Conservation (phyloP, 2,329 filamentous ascomycete species). For the Lecanosticta acicola region DNA sequence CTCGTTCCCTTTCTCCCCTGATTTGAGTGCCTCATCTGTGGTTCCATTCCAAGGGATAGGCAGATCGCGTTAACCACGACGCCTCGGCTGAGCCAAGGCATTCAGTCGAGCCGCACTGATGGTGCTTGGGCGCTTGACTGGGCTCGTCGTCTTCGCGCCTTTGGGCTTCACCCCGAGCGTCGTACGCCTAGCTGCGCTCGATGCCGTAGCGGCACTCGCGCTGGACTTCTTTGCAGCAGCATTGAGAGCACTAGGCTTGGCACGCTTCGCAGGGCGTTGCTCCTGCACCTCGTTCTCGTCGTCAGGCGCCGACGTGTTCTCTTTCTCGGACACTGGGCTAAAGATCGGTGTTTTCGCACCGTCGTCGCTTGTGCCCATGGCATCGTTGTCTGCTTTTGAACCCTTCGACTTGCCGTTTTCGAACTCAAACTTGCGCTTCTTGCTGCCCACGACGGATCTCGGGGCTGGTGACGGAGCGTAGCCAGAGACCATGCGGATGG, state of each 20-base stretch:
- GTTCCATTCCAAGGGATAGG: background rate
- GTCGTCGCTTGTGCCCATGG: slow-evolving; percentile 3
- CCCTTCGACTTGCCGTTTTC: slow-evolving; percentile 24
- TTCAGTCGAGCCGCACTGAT: slow-evolving; percentile 30
- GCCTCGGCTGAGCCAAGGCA: slow-evolving; percentile 32
- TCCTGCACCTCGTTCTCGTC: slow-evolving; percentile 26
- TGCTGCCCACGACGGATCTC: slow-evolving; percentile 26
- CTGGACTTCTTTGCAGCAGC: slow-evolving; percentile 5
- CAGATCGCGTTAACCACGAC: slow-evolving; percentile 3
- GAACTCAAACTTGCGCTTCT: slow-evolving; percentile 42
- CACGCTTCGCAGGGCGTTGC: slow-evolving; percentile 27
- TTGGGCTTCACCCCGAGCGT: slow-evolving; percentile 33
- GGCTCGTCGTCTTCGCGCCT: slow-evolving; percentile 19
- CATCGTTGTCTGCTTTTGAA: slow-evolving; percentile 29
- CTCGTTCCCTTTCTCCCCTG: too few species aligned
- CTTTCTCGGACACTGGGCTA: slow-evolving; percentile 35
- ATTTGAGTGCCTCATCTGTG: too few species aligned
- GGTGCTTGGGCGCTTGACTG: slow-evolving; percentile 21
- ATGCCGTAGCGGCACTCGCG: slow-evolving; percentile 11
- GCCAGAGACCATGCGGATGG: slow-evolving; percentile 41
- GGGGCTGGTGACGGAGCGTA: slow-evolving; percentile 16
- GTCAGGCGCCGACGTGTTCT: slow-evolving; percentile 30
- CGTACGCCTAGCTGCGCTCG: slow-evolving; percentile 19
- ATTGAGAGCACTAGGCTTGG: slow-evolving; percentile 14
- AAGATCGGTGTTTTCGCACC: background rate